Evolutionary conservation across 345 rosid genomes (phyloP), one percentile per base, ranked within the genome.

Genomic region (Gynandropsis gynandra): DNA sequence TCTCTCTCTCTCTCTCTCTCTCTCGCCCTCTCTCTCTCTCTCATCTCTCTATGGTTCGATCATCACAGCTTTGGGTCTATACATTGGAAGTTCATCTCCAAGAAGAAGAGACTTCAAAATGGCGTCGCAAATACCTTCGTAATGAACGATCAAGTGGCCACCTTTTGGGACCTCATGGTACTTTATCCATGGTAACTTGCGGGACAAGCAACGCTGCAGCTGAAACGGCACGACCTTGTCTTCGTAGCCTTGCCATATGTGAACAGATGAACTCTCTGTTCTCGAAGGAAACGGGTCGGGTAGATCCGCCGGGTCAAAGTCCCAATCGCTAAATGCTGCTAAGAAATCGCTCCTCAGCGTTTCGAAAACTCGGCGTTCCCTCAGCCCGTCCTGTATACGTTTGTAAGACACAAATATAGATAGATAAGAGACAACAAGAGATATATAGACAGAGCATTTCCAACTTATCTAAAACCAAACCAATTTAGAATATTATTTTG

Each of bases 141-240:
- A 81, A 54, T 86, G 95, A 42, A 90, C 82, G 27, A 87, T 77
- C 59, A 90, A 56, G 60, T 90, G 98, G 8, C 98, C 98, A 20
- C 98, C 98, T 27, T 73, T 80, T 37, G 81, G 75, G 21, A 90
- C 78, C 66, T 90, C 98, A 29, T 90, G 98, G 21, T 90, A 83
- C 55, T 40, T 75, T 50, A 87, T 79, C 96, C 98, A 90, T 1
- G 89, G 81, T 17, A 87, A 52, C 69, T 76, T 80, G 35, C 24
- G 52, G 3, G 82, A 69, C 39, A 87, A 67, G 61, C 51, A 80
- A 42, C 96, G 67, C 49, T 82, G 95, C 18, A 87, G 76, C 64
- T 90, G 81, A 62, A 53, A 71, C 1, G 98, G 89, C 36, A 90
- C 89, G 12, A 90, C 82, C 71, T 76, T 90, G 63, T 90, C 98